phyloP scores from a whole-genome alignment of 1,284 basidiomycete species.

The Phylloboletellus chloephorus region DNA sequence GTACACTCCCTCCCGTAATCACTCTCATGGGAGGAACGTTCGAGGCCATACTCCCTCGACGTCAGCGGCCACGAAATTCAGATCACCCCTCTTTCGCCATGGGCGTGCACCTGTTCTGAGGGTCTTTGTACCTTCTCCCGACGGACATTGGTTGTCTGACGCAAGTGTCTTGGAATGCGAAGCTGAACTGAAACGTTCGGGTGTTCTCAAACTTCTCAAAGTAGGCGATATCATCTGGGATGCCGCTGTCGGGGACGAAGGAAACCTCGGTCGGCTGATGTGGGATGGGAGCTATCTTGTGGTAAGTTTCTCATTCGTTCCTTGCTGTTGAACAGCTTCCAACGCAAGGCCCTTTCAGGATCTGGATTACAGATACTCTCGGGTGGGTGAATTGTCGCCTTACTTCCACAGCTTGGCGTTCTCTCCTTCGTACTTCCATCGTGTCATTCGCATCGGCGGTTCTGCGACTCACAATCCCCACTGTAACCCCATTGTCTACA shows the following conservation, averaged over 20 bases:
- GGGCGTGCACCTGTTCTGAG: constrained; percentile 67
- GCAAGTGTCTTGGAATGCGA: constrained; percentile 73
- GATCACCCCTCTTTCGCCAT: constrained; percentile 60
- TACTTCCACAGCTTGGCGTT: constrained; percentile 73
- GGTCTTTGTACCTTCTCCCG: constrained; percentile 76
- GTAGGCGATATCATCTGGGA: constrained; percentile 81
- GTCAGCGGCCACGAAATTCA: constrained; percentile 37
- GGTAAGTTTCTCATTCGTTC: constrained; percentile 35
- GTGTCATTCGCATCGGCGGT: constrained; percentile 59
- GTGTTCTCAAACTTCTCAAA: constrained; percentile 49
- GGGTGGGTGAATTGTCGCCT: constrained; percentile 67
- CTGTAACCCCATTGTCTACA: constrained; percentile 65
- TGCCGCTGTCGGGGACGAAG: constrained; percentile 74
- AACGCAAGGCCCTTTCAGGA: constrained; percentile 44
- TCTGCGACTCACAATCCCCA: constrained; percentile 37
- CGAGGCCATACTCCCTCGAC: constrained; percentile 10
- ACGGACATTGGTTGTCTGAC: constrained; percentile 78
- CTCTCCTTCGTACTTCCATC: constrained; percentile 79
- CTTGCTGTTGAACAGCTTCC: background rate
- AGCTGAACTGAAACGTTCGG: constrained; percentile 61
- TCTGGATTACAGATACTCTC: constrained; percentile 72
- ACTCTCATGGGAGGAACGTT: constrained; percentile 25
- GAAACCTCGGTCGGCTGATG: constrained; percentile 68
- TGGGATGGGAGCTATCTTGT: constrained; percentile 82
- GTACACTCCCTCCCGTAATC: constrained; percentile 38